A percentile compares a stretch with the other conserved stretches of the same genome.
These are phyloP conservation scores for Bipolaris zeicola DNA, from an alignment of 2,329 filamentous ascomycete species.

Conservation along the genomic window DNA sequence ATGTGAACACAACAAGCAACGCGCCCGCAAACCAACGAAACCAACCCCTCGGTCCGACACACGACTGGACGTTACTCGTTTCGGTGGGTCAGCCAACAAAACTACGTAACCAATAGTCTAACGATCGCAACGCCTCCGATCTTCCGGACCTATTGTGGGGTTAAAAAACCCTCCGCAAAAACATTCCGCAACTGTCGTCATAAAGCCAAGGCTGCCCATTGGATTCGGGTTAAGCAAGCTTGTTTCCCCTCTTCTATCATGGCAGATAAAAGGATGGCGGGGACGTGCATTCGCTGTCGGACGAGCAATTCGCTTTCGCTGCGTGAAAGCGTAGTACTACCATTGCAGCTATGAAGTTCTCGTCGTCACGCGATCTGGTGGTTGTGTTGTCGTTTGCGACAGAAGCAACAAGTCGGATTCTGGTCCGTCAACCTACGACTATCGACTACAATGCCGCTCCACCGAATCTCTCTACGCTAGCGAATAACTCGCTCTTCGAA, in stretches of 20 bases:
- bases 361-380: conserved; percentile 2
- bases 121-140: not conserved
- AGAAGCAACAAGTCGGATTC: conserved; percentile 5
- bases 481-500: conserved; percentile 21
- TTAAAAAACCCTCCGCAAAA: not conserved
- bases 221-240: not conserved
- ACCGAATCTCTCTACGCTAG: conserved; percentile 25
- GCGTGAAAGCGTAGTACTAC: not conserved
- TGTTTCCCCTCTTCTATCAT: not conserved
- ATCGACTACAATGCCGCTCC: conserved; percentile 26
- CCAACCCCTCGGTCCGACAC: conserved; percentile 2
- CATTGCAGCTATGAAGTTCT: conserved; percentile 8
- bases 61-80: conserved; percentile 5
- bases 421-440: conserved; percentile 12
- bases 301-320: not conserved
- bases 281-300: no score
- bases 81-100: not conserved
- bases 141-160: conserved; percentile 8
- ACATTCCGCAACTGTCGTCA: conserved; percentile 6
- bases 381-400: conserved; percentile 3
- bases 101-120: not conserved
- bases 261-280: conserved; percentile 2
- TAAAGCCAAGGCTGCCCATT: not conserved
- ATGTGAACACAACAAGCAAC: not conserved
- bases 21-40: not conserved